Evolutionary conservation across 805 yeast species (phyloP).

Genomic region (Suhomyces sp.): DNA sequence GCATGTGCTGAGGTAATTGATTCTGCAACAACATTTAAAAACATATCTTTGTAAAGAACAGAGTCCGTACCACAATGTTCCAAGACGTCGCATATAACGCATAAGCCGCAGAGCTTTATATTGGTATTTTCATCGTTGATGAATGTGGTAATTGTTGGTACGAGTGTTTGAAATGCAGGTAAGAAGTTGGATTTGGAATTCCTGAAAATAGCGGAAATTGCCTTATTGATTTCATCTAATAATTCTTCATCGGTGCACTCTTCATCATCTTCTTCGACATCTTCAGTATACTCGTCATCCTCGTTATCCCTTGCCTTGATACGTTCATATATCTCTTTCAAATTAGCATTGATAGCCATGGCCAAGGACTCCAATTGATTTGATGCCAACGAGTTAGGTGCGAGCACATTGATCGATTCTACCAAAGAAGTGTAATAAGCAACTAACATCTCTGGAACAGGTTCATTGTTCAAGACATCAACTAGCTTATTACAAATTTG

Average conservation of each 20-base stretch:
- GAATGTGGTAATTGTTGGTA: conserved; percentile 61
- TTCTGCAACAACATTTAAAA: conserved; percentile 62
- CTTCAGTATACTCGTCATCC: conserved; percentile 87
- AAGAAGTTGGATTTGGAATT: conserved; percentile 56
- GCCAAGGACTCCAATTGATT: conserved; percentile 57
- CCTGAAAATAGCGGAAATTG: conserved; percentile 68
- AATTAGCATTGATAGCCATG: conserved; percentile 55
- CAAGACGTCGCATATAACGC: conserved; percentile 74
- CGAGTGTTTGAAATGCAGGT: conserved; percentile 59
- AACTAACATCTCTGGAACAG: conserved; percentile 77
- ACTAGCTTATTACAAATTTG: conserved; percentile 65
- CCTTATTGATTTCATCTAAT: conserved; percentile 79
- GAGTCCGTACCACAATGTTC: conserved; percentile 76
- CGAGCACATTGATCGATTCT: conserved; percentile 64
- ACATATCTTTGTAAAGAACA: conserved; percentile 59
- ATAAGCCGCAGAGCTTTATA: conserved; percentile 71
- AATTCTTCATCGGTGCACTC: conserved; percentile 88
- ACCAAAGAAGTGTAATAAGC: conserved; percentile 73
- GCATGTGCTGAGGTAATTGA: conserved; percentile 65
- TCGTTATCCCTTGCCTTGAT: conserved; percentile 68
- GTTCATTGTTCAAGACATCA: conserved; percentile 68
- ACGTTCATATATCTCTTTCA: conserved; percentile 68
- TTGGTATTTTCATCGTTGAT: conserved; percentile 66
- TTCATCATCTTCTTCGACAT: conserved; percentile 77
- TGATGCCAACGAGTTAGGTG: conserved; percentile 56